Base-by-base conservation (phyloP, 345 rosid genomes). In the Bretschneidera sinensis region DNA sequence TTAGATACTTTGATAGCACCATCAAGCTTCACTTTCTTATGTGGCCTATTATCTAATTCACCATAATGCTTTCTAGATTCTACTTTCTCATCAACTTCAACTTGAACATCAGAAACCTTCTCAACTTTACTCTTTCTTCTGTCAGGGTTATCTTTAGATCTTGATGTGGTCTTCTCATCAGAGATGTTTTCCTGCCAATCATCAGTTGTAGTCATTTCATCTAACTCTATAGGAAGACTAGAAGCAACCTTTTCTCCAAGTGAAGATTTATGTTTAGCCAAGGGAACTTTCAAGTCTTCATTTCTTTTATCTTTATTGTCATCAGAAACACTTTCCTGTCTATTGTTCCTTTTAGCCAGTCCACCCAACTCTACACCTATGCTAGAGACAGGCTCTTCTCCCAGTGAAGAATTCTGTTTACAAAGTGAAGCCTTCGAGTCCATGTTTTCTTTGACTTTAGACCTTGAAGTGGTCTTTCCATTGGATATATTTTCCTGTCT, bases 1-100 rank as follows among this genome's bases (percentile, higher is more conserved):
- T 61, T 67, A 23, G 25, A 43, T 43, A 58, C 67, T 59, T 58
- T 68, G 54, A 48, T 59, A 59, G 63, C 51, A 60, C 66, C 55
- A 60, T 77, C 82, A 62, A 79, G 64, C 74, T 79, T 86, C 39
- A 59, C 76, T 71, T 70, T 81, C 79, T 89, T 86, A 51, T 15
- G 64, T 48, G 83, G 80, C 76, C 85, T 76, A 22, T 35, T 43
- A 61, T 68, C 76, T 61, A 66, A 64, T 61, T 70, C 78, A 63
- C 62, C 55, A 11, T 19, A 56, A 55, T 64, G 83, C 61, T 67
- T 63, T 18, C 49, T 35, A 53, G 57, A 35, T 65, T 77, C 72
- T 21, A 61, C 61, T 35, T 61, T 74, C 48, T 73, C 80, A 51
- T 71, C 69, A 71, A 54, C 55, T 74, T 67, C 59, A 49, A 49